Percentiles rank a stretch among this genome's conserved stretches.
phyloP scores from a whole-genome alignment of 352 stramenopile species.

The Pythium brachiatum region DNA sequence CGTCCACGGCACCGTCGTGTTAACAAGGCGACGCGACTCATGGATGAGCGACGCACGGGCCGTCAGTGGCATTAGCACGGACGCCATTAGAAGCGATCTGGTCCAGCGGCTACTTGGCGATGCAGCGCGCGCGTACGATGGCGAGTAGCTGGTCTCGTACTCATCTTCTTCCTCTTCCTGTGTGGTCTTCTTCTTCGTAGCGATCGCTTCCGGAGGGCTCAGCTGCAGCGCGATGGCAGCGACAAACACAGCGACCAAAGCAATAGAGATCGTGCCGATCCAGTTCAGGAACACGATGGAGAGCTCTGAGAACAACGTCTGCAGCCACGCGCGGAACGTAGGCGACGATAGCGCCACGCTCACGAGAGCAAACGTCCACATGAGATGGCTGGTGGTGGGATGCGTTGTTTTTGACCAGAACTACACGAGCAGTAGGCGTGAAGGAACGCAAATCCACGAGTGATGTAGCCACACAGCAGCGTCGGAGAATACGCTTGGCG shows the following conservation, averaged over 20 bases:
- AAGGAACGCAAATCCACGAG: not conserved
- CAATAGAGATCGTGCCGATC: constrained; percentile 30
- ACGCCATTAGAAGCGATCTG: constrained; percentile 37
- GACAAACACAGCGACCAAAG: constrained; percentile 32
- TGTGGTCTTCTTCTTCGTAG: constrained; percentile 8
- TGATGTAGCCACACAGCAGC: not conserved
- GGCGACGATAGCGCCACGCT: constrained; percentile 53
- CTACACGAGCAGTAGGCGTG: not conserved
- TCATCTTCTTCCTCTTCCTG: constrained; percentile 9
- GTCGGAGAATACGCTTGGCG: not conserved
- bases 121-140: not conserved
- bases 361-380: constrained; percentile 61
- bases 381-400: constrained; percentile 9
- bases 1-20: constrained; percentile 30
- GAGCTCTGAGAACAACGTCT: constrained; percentile 61
- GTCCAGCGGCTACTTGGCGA: constrained; percentile 1
- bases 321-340: constrained; percentile 49
- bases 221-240: constrained; percentile 17
- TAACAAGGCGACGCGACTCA: constrained; percentile 24
- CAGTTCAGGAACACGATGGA: constrained; percentile 65
- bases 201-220: constrained; percentile 8
- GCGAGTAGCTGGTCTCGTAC: not conserved
- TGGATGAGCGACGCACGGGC: constrained; percentile 2
- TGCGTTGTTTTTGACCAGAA: not conserved
- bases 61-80: constrained; percentile 33